These are phyloP conservation scores for Delitschia confertaspora DNA, from an alignment of 495 filamentous ascomycete genomes.

Conservation along the genomic window DNA sequence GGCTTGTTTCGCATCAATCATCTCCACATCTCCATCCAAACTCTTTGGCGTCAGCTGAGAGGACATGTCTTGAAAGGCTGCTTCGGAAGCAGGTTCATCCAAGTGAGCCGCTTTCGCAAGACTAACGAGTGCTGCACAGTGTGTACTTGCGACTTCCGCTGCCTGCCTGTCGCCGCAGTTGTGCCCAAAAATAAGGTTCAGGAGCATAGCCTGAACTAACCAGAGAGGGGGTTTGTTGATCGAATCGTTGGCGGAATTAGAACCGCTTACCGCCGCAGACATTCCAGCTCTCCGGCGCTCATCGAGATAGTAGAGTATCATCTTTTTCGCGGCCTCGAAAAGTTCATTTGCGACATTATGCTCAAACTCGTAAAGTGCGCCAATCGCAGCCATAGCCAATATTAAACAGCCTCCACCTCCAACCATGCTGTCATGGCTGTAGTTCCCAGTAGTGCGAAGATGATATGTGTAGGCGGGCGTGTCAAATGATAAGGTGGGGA, in stretches of 20 bases:
- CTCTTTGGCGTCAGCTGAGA: slow-evolving; percentile 7
- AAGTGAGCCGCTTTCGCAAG: slow-evolving; percentile 81
- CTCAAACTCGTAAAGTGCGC: slow-evolving; percentile 88
- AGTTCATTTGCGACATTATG: slow-evolving; percentile 69
- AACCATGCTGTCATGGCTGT: slow-evolving; percentile 53
- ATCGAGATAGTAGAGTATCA: slow-evolving; percentile 89
- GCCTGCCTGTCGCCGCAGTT: slow-evolving; percentile 87
- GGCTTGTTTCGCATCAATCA: slow-evolving; percentile 25
- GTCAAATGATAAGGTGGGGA: slow-evolving; percentile 88
- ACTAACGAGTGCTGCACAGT: slow-evolving; percentile 83
- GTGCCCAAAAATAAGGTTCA: slow-evolving; percentile 94
- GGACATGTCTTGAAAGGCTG: neutral
- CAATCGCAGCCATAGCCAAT: slow-evolving; percentile 92
- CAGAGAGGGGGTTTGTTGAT: slow-evolving; percentile 76
- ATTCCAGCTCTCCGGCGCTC: slow-evolving; percentile 85
- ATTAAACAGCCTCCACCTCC: slow-evolving; percentile 86
- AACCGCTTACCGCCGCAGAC: slow-evolving; percentile 63
- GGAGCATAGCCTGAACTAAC: slow-evolving; percentile 97
- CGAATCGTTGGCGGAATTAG: slow-evolving; percentile 51
- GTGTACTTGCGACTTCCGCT: slow-evolving; percentile 83
- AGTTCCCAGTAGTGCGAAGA: slow-evolving; percentile 47
- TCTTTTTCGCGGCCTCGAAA: slow-evolving; percentile 88
- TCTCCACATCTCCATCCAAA: slow-evolving; percentile 27
- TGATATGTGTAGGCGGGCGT: slow-evolving; percentile 57
- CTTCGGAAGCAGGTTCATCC: slow-evolving; percentile 41